A percentile compares a stretch with the other conserved stretches of the same genome.
Conservation (phyloP, 1,284 basidiomycete genomes). For the Microbotryum lychnidis-dioicae region DNA sequence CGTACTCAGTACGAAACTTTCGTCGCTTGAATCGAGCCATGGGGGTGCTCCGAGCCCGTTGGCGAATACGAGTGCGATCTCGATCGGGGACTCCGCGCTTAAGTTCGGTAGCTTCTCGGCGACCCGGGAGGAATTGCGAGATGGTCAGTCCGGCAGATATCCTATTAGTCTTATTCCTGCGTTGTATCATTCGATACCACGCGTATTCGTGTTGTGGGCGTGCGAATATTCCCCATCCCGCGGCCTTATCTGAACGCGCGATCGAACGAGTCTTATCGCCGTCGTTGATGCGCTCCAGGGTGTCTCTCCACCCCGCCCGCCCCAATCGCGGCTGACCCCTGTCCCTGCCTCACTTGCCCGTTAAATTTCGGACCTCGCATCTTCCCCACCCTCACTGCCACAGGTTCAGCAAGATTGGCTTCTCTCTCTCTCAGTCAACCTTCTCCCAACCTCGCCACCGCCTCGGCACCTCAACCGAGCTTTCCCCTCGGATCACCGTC, state of each 20-base stretch:
- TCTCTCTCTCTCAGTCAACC: constrained; percentile 14
- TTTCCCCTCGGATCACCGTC: not conserved
- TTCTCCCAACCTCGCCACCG: constrained; percentile 4
- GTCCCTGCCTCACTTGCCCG: not conserved
- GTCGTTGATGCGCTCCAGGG: not conserved
- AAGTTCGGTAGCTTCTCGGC: constrained; percentile 24
- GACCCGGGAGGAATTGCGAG: constrained; percentile 27
- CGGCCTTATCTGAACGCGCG: not conserved
- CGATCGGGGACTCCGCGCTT: not conserved
- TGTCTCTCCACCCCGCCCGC: not conserved
- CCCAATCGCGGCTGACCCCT: not conserved
- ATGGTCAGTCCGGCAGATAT: constrained; percentile 14
- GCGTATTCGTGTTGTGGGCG: not conserved
- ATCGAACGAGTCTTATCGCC: not conserved
- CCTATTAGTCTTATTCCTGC: too few species aligned
- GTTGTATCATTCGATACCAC: too few species aligned
- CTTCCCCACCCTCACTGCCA: not conserved
- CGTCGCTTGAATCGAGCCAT: not conserved
- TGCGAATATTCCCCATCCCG: too few species aligned
- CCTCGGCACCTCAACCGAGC: constrained; percentile 4
- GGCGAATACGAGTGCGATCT: constrained; percentile 7
- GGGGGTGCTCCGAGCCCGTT: constrained; percentile 8
- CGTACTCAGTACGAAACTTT: not conserved
- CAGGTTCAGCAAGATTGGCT: constrained; percentile 21
- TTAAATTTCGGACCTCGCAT: not conserved